A percentile compares a stretch with the other conserved stretches of the same genome.
phyloP scores from a whole-genome alignment of 805 yeast species.

The Scheffersomyces coipomensis region DNA sequence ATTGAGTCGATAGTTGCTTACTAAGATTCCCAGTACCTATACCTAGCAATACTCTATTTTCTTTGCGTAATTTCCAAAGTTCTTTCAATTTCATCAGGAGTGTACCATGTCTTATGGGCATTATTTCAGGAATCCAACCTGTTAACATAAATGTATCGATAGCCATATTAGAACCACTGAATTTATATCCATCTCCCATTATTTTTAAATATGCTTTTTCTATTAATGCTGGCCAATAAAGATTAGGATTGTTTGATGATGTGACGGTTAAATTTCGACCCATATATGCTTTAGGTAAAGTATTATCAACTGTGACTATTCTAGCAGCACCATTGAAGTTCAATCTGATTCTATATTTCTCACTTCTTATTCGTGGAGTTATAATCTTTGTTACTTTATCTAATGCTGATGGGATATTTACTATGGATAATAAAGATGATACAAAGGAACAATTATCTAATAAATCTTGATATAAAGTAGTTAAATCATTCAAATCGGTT shows the following conservation, averaged over 20 bases:
- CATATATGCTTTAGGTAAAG: conserved; percentile 35
- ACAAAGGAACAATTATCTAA: conserved; percentile 77
- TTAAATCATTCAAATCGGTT: conserved; percentile 21
- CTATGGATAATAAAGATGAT: conserved; percentile 58
- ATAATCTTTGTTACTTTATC: conserved; percentile 15
- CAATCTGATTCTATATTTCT: conserved; percentile 39
- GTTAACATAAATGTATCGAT: conserved; percentile 62
- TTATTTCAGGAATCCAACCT: conserved; percentile 72
- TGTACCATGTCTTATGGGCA: conserved; percentile 36
- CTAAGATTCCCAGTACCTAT: conserved; percentile 63
- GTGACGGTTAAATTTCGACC: conserved; percentile 30
- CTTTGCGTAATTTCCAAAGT: conserved; percentile 22
- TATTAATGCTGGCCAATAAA: conserved; percentile 68
- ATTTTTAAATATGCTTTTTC: conserved; percentile 75
- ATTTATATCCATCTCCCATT: conserved; percentile 56
- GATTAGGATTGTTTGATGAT: conserved; percentile 27
- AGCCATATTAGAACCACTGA: conserved; percentile 74
- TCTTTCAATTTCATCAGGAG: conserved; percentile 19
- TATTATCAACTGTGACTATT: conserved; percentile 45
- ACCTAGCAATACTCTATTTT: conserved; percentile 49
- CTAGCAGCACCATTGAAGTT: conserved; percentile 54
- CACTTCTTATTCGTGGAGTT: conserved; percentile 20
- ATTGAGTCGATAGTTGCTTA: conserved; percentile 24
- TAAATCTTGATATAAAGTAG: conserved; percentile 45
- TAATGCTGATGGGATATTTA: conserved; percentile 5